A percentile compares a stretch with the other conserved stretches of the same genome.
Conservation (phyloP, 2,329 filamentous ascomycete species). For the Plectosphaerella cucumerina region DNA sequence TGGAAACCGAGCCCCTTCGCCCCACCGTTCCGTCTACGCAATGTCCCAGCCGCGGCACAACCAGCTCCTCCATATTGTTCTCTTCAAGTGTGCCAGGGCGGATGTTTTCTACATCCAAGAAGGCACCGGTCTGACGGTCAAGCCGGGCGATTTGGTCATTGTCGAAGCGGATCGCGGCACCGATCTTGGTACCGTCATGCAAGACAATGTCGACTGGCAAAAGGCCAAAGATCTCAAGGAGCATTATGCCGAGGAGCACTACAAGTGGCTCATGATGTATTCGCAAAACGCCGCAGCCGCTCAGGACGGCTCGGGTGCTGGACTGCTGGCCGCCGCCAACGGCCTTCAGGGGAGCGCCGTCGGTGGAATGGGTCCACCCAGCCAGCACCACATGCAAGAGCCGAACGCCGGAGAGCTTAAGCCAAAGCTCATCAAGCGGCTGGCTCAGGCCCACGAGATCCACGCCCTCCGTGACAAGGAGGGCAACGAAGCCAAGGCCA, state of each 20-base stretch:
- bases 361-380: constrained; percentile 73
- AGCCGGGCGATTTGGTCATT: constrained; percentile 90
- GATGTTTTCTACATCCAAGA: constrained; percentile 98
- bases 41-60: constrained; percentile 59
- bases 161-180: constrained; percentile 96
- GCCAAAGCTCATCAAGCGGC: constrained; percentile 93
- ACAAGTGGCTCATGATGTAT: constrained; percentile 99
- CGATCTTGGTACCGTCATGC: constrained; percentile 88
- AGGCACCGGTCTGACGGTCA: constrained; percentile 86
- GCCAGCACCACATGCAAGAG: constrained; percentile 69
- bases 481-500: constrained; percentile 95
- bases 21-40: constrained; percentile 58
- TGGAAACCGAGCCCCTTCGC: constrained; percentile 51
- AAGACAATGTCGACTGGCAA: constrained; percentile 83
- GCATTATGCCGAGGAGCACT: constrained; percentile 90
- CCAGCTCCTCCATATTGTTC: constrained; percentile 79
- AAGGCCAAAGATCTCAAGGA: constrained; percentile 86
- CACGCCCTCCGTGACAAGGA: constrained; percentile 89
- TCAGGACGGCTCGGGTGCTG: constrained; percentile 56
- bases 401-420: constrained; percentile 73
- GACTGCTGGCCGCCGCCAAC: constrained; percentile 60
- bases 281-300: constrained; percentile 69
- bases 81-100: constrained; percentile 93
- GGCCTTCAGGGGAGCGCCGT: constrained; percentile 66
- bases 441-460: constrained; percentile 89